Evolutionary conservation across 139 green algal genomes (phyloP), one percentile per base, ranked within the genome.

Genomic region (Micractinium conductrix): DNA sequence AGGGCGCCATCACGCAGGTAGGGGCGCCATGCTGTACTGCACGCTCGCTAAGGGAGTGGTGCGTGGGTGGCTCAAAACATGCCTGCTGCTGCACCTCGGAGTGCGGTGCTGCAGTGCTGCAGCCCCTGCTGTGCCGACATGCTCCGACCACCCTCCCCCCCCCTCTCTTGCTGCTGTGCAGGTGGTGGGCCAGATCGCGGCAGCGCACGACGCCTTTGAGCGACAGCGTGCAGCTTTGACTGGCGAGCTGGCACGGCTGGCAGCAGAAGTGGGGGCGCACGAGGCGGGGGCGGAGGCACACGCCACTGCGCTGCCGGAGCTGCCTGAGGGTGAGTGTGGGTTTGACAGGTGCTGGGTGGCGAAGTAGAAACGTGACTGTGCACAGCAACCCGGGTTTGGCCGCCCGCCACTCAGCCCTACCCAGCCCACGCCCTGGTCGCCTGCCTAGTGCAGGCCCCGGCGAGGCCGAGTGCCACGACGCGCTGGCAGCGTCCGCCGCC

Each of bases 401-500:
- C n/a, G n/a, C n/a, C n/a, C n/a, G n/a, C n/a, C n/a, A n/a, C n/a
- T n/a, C n/a, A n/a, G n/a, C n/a, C n/a, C n/a, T n/a, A n/a, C n/a
- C n/a, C n/a, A n/a, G n/a, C n/a, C n/a, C n/a, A n/a, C 21, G 63
- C 63, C 30, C 63, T 42, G n/a, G 8, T 42, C 63, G 38, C 58
- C 44, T 45, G 35, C 50, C 17, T 72, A 14, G 19, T 21, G 60
- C 63, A 81, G 75, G 76, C 12, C 26, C 35, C 0, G 44, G 22
- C 37, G 33, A 84, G 75, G 55, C 53, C 30, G 87, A 71, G 10
- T 78, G 58, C 48, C 40, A 75, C 38, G 84, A 43, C 5, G 79
- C 71, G 30, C 78, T 91, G 70, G 71, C 30, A 1, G 74, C 45
- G 6, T 75, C 78, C 45, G 43, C 79, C 21, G 80, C 75, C 37